These are phyloP conservation scores for Poterioochromonas sp. DNA, from an alignment of 352 stramenopile species.

Conservation along the genomic window DNA sequence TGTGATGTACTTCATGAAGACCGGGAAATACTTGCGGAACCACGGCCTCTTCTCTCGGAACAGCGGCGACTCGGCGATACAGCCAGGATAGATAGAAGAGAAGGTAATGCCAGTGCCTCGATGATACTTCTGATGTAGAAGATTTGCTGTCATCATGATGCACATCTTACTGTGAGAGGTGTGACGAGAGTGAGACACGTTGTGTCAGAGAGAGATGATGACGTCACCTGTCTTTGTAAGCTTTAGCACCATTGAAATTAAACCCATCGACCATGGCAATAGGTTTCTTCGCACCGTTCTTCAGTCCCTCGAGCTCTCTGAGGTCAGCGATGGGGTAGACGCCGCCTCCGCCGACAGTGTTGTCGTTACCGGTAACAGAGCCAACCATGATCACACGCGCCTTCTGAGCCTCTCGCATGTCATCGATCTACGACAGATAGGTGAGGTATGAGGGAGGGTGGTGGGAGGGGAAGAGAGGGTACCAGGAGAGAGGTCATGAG, in stretches of 20 bases:
- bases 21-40: conserved; percentile 66
- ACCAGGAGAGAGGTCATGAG: conserved; percentile 41
- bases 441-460: no score
- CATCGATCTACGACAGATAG: no score
- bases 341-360: conserved; percentile 60
- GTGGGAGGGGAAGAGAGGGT: no score
- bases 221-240: conserved; percentile 71
- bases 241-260: conserved; percentile 62
- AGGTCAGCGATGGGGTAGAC: conserved; percentile 67
- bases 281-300: conserved; percentile 56
- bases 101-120: conserved; percentile 57
- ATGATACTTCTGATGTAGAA: conserved; percentile 60
- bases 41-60: conserved; percentile 61
- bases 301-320: conserved; percentile 60
- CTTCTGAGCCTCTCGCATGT: conserved; percentile 53
- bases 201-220: no score
- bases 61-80: conserved; percentile 60
- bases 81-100: conserved; percentile 63
- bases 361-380: conserved; percentile 63
- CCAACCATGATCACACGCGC: conserved; percentile 57
- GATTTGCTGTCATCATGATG: conserved; percentile 65
- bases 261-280: conserved; percentile 64
- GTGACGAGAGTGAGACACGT: no score
- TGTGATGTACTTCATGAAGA: conserved; percentile 71
- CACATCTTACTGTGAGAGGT: conserved; percentile 63